Conservation (phyloP, 2,329 filamentous ascomycete species). For the Aspergillus texensis region DNA sequence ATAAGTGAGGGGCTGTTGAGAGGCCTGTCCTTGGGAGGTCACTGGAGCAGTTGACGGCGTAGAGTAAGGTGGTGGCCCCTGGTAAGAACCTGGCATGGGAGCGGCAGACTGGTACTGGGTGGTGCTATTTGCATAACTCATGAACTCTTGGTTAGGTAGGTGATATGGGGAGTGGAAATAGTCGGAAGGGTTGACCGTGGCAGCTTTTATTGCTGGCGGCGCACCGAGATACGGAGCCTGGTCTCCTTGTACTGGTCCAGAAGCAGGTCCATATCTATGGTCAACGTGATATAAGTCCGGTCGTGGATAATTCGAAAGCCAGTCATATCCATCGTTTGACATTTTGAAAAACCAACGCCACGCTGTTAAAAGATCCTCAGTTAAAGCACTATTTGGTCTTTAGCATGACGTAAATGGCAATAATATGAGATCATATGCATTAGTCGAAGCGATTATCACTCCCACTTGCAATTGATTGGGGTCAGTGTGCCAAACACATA, state of each 20-base stretch:
- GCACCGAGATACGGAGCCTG: background rate
- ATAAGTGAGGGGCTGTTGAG: background rate
- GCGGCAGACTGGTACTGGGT: background rate
- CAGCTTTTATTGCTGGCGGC: background rate
- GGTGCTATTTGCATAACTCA: background rate
- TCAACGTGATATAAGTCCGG: background rate
- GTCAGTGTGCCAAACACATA: no score
- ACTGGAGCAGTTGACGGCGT: background rate
- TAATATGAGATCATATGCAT: background rate
- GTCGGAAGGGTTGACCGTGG: background rate
- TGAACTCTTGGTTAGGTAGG: slow-evolving; percentile 5
- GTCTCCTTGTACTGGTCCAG: slow-evolving; percentile 1
- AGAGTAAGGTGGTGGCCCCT: background rate
- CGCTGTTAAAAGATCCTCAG: background rate
- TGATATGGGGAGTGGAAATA: background rate
- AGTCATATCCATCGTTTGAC: slow-evolving; percentile 23
- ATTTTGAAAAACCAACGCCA: slow-evolving; percentile 13
- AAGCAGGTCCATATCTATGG: slow-evolving; percentile 4
- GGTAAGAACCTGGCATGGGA: background rate
- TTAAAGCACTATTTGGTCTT: background rate
- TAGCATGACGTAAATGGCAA: background rate
- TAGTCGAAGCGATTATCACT: background rate
- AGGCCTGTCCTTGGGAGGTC: background rate
- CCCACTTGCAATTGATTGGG: background rate
- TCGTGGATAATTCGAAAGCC: slow-evolving; percentile 19